Percentiles rank a stretch among this genome's conserved stretches.
Evolutionary conservation across 2,329 filamentous ascomycete species (phyloP).

Genomic region (Coniochaeta sp.): DNA sequence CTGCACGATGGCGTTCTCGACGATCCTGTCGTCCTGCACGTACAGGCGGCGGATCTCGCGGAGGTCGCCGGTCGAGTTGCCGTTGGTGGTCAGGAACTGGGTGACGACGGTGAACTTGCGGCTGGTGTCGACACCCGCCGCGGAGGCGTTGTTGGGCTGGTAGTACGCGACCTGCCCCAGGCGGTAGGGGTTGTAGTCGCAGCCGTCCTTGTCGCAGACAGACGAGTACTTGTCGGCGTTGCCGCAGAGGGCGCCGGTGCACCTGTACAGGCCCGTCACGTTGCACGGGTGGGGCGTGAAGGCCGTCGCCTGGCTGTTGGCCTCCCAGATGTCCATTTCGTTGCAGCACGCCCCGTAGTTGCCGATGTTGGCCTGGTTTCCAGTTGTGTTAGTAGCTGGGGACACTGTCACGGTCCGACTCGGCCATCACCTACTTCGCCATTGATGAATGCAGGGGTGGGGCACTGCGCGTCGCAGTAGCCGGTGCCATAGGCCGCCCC

Average conservation of each 20-base stretch:
- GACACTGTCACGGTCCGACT: conserved; percentile 12
- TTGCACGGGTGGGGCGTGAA: conserved; percentile 44
- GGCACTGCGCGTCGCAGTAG: conserved; percentile 49
- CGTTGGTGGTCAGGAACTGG: conserved; percentile 39
- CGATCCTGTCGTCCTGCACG: conserved; percentile 46
- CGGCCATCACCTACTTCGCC: background rate
- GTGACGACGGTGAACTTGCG: conserved; percentile 50
- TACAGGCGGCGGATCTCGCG: conserved; percentile 49
- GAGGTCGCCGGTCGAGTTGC: conserved; percentile 37
- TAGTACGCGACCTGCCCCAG: conserved; percentile 50
- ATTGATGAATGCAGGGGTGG: conserved; percentile 37
- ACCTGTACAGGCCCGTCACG: conserved; percentile 33
- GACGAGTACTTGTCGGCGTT: conserved; percentile 38
- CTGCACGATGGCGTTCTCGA: conserved; percentile 31
- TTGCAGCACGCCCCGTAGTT: conserved; percentile 42
- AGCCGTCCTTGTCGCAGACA: conserved; percentile 53
- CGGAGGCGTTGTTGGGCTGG: conserved; percentile 42
- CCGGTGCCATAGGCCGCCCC: conserved; percentile 49
- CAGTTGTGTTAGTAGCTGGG: background rate
- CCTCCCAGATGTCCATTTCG: conserved; percentile 50
- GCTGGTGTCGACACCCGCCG: conserved; percentile 44
- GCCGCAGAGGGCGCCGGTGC: conserved; percentile 38
- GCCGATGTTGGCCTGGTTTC: conserved; percentile 30
- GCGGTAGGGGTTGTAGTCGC: conserved; percentile 55
- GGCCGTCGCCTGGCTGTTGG: conserved; percentile 36